Evolutionary conservation across 2,329 filamentous ascomycete species (phyloP).

Genomic region (Macroventuria anomochaeta): DNA sequence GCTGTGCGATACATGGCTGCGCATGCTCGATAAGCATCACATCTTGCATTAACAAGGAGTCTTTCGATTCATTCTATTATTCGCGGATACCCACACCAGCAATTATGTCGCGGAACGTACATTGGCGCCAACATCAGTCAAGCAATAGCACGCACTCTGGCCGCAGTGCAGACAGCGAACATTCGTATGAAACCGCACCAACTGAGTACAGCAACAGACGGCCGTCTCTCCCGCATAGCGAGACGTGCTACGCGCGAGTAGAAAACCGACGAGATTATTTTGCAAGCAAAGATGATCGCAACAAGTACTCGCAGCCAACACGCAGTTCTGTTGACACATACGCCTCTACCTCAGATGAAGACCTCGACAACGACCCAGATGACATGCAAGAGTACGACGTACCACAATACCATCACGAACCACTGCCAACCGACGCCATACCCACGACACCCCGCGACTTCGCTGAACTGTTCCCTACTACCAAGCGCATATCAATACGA

Average conservation of each 20-base stretch:
- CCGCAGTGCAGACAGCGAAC: slow-evolving; percentile 41
- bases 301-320: slow-evolving; percentile 27
- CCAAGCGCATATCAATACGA: slow-evolving; percentile 78
- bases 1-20: slow-evolving; percentile 25
- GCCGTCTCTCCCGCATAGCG: slow-evolving; percentile 38
- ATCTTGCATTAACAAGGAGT: slow-evolving; percentile 17
- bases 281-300: slow-evolving; percentile 17
- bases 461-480: slow-evolving; percentile 83
- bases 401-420: slow-evolving; percentile 66
- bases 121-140: slow-evolving; percentile 44
- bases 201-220: slow-evolving; percentile 44
- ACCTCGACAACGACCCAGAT: slow-evolving; percentile 56
- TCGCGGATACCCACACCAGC: slow-evolving; percentile 20
- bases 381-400: slow-evolving; percentile 61
- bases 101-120: slow-evolving; percentile 43
- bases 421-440: slow-evolving; percentile 69
- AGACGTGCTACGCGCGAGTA: slow-evolving; percentile 41
- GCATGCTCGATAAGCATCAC: slow-evolving; percentile 19
- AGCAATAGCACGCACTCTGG: slow-evolving; percentile 41
- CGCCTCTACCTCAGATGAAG: slow-evolving; percentile 73
- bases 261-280: slow-evolving; percentile 39
- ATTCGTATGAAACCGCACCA: slow-evolving; percentile 44
- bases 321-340: slow-evolving; percentile 78
- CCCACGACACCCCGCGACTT: slow-evolving; percentile 84
- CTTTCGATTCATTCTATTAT: slow-evolving; percentile 16